Evolutionary conservation across 352 stramenopile genomes (phyloP).

Genomic region (Globisporangium apiculatum): DNA sequence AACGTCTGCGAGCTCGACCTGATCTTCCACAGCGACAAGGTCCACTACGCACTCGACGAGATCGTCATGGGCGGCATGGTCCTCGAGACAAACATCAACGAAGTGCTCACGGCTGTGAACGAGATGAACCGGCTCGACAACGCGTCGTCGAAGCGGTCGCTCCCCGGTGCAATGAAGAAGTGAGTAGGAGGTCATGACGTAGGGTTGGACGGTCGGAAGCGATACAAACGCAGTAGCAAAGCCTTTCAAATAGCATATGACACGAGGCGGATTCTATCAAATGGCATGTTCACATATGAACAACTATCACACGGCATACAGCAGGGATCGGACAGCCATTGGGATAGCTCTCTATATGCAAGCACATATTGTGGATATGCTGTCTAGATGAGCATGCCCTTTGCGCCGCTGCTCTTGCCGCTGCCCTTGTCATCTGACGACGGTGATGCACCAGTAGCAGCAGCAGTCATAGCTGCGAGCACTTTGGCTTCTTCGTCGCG

Average conservation of each 20-base stretch:
- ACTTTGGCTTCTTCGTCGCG: constrained; percentile 43
- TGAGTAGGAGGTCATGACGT: constrained; percentile 12
- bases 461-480: constrained; percentile 18
- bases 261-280: too few species aligned
- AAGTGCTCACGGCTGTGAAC: constrained; percentile 95
- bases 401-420: constrained; percentile 21
- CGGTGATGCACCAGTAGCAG: background rate
- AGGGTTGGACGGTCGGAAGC: background rate
- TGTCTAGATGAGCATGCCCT: constrained; percentile 62
- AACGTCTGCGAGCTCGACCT: constrained; percentile 99
- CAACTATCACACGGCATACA: too few species aligned
- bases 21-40: constrained; percentile 98
- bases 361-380: too few species aligned
- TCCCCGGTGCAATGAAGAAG: constrained; percentile 70
- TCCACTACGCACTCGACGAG: constrained; percentile 97
- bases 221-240: too few species aligned
- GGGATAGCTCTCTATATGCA: too few species aligned
- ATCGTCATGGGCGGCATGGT: constrained; percentile 99
- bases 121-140: constrained; percentile 95
- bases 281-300: too few species aligned
- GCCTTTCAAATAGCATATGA: too few species aligned
- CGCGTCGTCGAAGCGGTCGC: constrained; percentile 67
- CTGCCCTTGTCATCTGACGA: constrained; percentile 22
- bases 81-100: constrained; percentile 98
- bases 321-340: too few species aligned